These are phyloP conservation scores for Verbena officinalis DNA, from an alignment of 257 asterid species.

Conservation along the genomic window DNA sequence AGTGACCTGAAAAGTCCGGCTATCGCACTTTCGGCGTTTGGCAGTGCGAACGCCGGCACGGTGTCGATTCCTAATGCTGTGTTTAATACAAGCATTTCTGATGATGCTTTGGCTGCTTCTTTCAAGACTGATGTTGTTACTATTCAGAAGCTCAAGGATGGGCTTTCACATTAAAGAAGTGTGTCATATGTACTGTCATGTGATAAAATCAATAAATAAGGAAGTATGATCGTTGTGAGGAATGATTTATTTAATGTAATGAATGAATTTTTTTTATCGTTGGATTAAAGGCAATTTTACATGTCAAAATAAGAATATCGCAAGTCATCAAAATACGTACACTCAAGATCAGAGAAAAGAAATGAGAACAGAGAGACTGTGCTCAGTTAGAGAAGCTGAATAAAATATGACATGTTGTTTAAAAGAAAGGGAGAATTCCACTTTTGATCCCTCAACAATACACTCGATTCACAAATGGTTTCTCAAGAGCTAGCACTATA, in stretches of 20 bases:
- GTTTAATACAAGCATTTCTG: constrained; percentile 24
- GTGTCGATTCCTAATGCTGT: constrained; percentile 25
- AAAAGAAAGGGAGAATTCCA: too few species aligned
- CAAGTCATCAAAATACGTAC: too few species aligned
- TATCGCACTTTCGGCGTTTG: constrained; percentile 41
- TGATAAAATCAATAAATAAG: neutral
- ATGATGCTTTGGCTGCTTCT: constrained; percentile 24
- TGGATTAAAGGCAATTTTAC: neutral
- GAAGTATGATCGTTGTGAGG: neutral
- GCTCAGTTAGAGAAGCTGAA: too few species aligned
- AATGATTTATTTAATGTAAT: neutral
- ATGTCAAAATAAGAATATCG: neutral
- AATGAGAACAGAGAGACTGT: too few species aligned
- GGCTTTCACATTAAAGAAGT: constrained; percentile 16
- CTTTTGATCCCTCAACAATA: too few species aligned
- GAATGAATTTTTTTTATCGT: neutral
- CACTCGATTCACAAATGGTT: too few species aligned
- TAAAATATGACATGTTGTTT: too few species aligned
- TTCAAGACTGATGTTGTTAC: constrained; percentile 34
- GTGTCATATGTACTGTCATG: neutral
- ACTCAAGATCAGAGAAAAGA: too few species aligned
- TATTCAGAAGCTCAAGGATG: constrained; percentile 25
- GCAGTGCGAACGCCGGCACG: constrained; percentile 50
- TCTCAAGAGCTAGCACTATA: too few species aligned
- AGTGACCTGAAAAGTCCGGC: constrained; percentile 11